Evolutionary conservation across 1,284 basidiomycete species (phyloP).

Genomic region (Trametes polyzona): DNA sequence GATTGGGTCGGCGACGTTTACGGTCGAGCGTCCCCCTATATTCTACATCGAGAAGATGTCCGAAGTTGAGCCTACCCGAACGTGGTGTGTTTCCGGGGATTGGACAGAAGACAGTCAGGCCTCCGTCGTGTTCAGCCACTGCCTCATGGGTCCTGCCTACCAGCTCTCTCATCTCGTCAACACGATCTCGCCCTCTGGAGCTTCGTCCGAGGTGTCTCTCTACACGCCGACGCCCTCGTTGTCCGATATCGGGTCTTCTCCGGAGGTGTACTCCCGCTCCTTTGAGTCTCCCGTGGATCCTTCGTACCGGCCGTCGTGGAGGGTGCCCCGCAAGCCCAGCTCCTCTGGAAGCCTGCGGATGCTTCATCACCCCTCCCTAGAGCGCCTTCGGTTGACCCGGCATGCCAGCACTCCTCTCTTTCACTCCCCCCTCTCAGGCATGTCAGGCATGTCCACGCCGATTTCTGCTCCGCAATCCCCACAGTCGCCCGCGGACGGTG

Average conservation of each 20-base stretch:
- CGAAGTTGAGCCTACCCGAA: constrained; percentile 41
- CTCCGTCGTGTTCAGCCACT: constrained; percentile 63
- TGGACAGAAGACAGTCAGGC: constrained; percentile 82
- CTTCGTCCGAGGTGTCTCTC: constrained; percentile 44
- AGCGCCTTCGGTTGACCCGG: constrained; percentile 18
- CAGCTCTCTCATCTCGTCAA: constrained; percentile 63
- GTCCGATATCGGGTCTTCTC: constrained; percentile 24
- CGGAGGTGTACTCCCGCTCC: constrained; percentile 20
- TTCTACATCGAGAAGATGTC: constrained; percentile 65
- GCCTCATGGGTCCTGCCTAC: constrained; percentile 65
- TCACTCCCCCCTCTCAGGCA: constrained; percentile 23
- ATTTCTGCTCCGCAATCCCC: constrained; percentile 12
- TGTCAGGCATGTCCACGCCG: constrained; percentile 22
- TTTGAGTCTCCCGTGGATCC: constrained; percentile 16
- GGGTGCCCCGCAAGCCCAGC: constrained; percentile 19
- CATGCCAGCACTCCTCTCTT: constrained; percentile 19
- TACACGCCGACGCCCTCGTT: constrained; percentile 29
- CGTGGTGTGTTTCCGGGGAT: constrained; percentile 71
- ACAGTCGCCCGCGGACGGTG: neutral
- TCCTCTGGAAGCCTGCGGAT: constrained; percentile 23
- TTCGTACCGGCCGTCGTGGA: constrained; percentile 4
- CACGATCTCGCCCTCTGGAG: constrained; percentile 45
- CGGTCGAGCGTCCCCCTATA: constrained; percentile 63
- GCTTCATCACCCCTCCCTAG: constrained; percentile 24
- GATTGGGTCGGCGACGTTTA: constrained; percentile 61